phyloP scores from a whole-genome alignment of 352 stramenopile species.

The Pythium scleroteichum region DNA sequence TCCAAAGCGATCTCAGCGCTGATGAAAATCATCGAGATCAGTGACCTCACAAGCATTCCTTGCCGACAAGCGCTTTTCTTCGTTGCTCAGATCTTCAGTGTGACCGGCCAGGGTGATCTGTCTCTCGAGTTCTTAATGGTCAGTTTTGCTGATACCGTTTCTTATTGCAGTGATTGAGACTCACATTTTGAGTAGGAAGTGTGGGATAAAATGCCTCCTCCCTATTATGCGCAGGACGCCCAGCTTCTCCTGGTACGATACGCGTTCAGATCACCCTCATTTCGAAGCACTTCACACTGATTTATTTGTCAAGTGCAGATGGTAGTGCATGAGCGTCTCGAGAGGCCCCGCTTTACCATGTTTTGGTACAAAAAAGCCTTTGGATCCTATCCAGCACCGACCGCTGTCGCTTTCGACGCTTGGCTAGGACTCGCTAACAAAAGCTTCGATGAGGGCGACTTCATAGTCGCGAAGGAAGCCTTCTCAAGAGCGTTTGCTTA shows the following conservation, averaged over 20 bases:
- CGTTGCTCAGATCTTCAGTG: constrained; percentile 41
- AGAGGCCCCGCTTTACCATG: constrained; percentile 11
- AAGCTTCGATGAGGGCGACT: constrained; percentile 17
- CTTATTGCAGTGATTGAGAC: too few species aligned
- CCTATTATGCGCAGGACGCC: constrained; percentile 42
- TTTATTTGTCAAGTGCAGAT: constrained; percentile 23
- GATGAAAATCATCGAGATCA: constrained; percentile 44
- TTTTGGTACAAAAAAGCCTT: constrained; percentile 49
- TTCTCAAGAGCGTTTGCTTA: constrained; percentile 15
- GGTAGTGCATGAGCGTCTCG: constrained; percentile 38
- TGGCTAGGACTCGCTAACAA: constrained; percentile 15
- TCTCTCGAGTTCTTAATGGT: constrained; percentile 45
- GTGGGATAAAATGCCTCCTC: constrained; percentile 45
- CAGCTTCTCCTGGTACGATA: constrained; percentile 47
- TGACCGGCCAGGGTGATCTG: constrained; percentile 30
- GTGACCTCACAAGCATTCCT: constrained; percentile 24
- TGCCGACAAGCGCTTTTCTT: constrained; percentile 43
- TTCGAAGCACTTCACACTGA: background rate
- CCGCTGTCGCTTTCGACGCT: background rate
- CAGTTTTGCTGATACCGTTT: background rate
- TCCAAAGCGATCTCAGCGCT: constrained; percentile 44
- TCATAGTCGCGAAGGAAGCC: constrained; percentile 10
- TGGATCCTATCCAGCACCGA: background rate
- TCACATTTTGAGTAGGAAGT: constrained; percentile 34
- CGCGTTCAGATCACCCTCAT: background rate